A percentile compares a stretch with the other conserved stretches of the same genome.
phyloP scores from a whole-genome alignment of 2,329 filamentous ascomycete genomes.

The Biscogniauxia mediterranea region DNA sequence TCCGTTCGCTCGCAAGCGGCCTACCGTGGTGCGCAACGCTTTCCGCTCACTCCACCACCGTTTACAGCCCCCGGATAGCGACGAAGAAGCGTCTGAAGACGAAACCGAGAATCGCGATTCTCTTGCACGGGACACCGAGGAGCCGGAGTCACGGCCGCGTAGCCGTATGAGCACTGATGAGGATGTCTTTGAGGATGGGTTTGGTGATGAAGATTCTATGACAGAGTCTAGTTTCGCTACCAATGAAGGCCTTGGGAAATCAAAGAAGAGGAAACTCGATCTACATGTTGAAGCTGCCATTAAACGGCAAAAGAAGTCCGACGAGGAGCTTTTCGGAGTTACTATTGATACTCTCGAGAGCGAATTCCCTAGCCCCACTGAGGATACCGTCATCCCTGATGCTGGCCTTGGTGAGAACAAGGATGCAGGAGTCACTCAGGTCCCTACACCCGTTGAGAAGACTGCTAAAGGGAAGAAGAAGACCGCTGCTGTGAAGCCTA shows the following conservation, averaged over 20 bases:
- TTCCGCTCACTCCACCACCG: constrained; percentile 81
- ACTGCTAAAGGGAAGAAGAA: constrained; percentile 55
- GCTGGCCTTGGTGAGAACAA: constrained; percentile 47
- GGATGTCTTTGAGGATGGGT: constrained; percentile 50
- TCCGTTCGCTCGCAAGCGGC: constrained; percentile 63
- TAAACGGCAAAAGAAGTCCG: constrained; percentile 77
- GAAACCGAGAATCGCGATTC: constrained; percentile 62
- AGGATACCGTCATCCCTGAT: constrained; percentile 50
- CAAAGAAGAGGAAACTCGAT: constrained; percentile 73
- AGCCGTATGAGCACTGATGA: constrained; percentile 70
- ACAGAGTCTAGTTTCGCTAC: constrained; percentile 71
- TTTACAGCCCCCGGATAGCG: constrained; percentile 69
- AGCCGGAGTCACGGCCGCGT: constrained; percentile 76
- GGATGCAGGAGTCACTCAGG: constrained; percentile 42
- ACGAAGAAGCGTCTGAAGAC: constrained; percentile 81
- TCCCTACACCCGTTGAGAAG: constrained; percentile 43
- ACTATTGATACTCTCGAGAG: constrained; percentile 53
- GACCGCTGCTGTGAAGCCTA: constrained; percentile 43
- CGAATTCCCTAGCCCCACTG: constrained; percentile 47
- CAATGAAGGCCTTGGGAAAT: constrained; percentile 50
- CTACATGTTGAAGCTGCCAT: constrained; percentile 66
- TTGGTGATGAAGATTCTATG: constrained; percentile 62
- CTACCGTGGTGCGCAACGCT: constrained; percentile 54
- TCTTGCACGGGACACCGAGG: constrained; percentile 74
- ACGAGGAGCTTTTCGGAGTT: constrained; percentile 74